These are phyloP conservation scores for Hanseniaspora thailandica DNA, from an alignment of 805 yeast species.

Conservation along the genomic window DNA sequence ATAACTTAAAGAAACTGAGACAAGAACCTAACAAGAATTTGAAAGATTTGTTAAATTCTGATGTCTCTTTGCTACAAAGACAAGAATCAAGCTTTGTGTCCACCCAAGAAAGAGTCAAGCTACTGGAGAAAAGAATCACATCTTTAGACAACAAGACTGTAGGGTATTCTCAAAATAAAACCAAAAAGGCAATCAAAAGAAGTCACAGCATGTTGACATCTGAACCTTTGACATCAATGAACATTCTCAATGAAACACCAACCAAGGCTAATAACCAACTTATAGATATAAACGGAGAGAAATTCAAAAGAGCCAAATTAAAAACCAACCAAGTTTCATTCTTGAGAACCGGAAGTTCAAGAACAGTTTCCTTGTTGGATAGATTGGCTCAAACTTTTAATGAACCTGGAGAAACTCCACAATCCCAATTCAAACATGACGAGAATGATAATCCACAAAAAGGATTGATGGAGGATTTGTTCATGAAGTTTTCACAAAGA, in stretches of 20 bases:
- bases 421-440: neutral
- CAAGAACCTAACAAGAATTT: constrained; percentile 16
- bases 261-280: constrained; percentile 21
- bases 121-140: constrained; percentile 12
- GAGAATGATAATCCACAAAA: neutral
- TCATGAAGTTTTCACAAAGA: constrained; percentile 13
- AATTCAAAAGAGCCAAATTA: constrained; percentile 24
- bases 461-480: constrained; percentile 1
- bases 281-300: constrained; percentile 22
- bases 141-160: constrained; percentile 3
- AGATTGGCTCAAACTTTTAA: neutral
- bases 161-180: neutral
- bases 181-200: constrained; percentile 22
- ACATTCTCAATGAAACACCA: constrained; percentile 21
- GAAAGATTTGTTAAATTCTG: neutral
- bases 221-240: constrained; percentile 16
- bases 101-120: constrained; percentile 10
- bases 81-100: constrained; percentile 1
- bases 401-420: neutral
- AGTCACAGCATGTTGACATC: constrained; percentile 22
- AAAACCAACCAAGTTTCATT: constrained; percentile 20
- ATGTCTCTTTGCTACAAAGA: constrained; percentile 8
- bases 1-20: neutral
- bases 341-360: constrained; percentile 13
- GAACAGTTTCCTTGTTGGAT: neutral